A percentile compares a stretch with the other conserved stretches of the same genome.
phyloP scores from a whole-genome alignment of 169 alveolate species.

The Eimeria mitis region DNA sequence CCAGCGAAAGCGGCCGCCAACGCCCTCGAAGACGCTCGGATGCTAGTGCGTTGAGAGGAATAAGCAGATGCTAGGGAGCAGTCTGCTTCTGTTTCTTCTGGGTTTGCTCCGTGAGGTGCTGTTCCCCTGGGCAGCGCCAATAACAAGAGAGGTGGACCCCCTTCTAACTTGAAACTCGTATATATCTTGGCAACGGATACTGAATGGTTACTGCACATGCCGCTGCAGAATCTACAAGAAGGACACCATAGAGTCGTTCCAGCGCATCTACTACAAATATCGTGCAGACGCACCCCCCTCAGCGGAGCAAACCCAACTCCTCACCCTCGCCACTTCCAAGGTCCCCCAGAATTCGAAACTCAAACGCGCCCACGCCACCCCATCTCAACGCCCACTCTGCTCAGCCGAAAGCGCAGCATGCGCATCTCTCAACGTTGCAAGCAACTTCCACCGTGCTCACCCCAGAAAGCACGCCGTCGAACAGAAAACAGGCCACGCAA shows the following conservation, averaged over 20 bases:
- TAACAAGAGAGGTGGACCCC: neutral
- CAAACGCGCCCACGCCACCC: neutral
- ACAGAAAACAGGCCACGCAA: neutral
- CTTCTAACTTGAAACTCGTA: neutral
- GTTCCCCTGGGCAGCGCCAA: neutral
- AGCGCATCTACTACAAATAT: neutral
- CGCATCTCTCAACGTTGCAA: neutral
- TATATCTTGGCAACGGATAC: neutral
- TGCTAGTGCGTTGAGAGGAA: too few species aligned
- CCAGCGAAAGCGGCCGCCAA: neutral
- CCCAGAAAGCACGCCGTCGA: neutral
- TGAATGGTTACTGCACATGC: too few species aligned
- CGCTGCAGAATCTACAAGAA: neutral
- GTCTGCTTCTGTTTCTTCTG: neutral
- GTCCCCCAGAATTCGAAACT: neutral
- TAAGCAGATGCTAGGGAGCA: neutral
- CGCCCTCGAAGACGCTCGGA: neutral
- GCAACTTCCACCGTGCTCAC: neutral
- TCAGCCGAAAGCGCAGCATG: neutral
- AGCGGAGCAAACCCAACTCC: neutral
- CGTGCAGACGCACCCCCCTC: neutral
- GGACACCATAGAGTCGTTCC: neutral
- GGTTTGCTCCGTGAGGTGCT: neutral
- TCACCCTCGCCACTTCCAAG: neutral
- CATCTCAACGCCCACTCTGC: neutral